A percentile compares a stretch with the other conserved stretches of the same genome.
Conservation (phyloP, 1,139 yeast genomes). For the Sugiyamaella neomexicana region DNA sequence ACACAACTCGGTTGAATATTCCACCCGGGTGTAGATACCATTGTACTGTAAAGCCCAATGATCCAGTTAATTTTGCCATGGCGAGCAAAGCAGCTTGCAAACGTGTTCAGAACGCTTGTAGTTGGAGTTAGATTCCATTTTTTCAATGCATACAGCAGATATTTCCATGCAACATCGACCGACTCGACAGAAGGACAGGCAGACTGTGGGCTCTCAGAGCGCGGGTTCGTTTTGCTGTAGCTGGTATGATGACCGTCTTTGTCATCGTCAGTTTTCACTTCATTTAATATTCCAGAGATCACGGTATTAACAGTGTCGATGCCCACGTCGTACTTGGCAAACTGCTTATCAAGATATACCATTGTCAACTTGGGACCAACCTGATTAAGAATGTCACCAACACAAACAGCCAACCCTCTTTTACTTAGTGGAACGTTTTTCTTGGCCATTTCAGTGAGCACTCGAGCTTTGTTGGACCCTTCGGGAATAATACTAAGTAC, state of each 20-base stretch:
- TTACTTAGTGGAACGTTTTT: constrained; percentile 27
- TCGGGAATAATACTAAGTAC: constrained; percentile 29
- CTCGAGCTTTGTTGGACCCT: constrained; percentile 23
- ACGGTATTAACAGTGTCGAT: constrained; percentile 21
- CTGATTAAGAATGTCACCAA: constrained; percentile 28
- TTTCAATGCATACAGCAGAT: constrained; percentile 22
- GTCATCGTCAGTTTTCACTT: background rate
- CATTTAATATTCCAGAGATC: constrained; percentile 21
- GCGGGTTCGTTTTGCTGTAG: too few relatives aligned
- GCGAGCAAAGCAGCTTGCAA: constrained; percentile 26
- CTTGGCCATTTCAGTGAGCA: constrained; percentile 30
- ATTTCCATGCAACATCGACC: constrained; percentile 26
- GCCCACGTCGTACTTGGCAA: constrained; percentile 18
- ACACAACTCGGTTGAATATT: constrained; percentile 23
- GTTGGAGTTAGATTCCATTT: constrained; percentile 26
- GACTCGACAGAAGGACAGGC: background rate
- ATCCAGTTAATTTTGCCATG: constrained; percentile 33
- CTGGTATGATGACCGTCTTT: too few relatives aligned
- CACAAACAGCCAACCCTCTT: constrained; percentile 27
- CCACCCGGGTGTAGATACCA: constrained; percentile 23
- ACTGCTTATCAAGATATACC: constrained; percentile 23
- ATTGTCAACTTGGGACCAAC: constrained; percentile 30
- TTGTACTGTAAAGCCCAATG: constrained; percentile 29
- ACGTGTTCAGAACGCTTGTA: constrained; percentile 28
- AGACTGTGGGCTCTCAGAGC: too few relatives aligned